A percentile compares a stretch with the other conserved stretches of the same genome.
These are phyloP conservation scores for Flaveria trinervia DNA, from an alignment of 129 eudicot genomes.

Conservation along the genomic window DNA sequence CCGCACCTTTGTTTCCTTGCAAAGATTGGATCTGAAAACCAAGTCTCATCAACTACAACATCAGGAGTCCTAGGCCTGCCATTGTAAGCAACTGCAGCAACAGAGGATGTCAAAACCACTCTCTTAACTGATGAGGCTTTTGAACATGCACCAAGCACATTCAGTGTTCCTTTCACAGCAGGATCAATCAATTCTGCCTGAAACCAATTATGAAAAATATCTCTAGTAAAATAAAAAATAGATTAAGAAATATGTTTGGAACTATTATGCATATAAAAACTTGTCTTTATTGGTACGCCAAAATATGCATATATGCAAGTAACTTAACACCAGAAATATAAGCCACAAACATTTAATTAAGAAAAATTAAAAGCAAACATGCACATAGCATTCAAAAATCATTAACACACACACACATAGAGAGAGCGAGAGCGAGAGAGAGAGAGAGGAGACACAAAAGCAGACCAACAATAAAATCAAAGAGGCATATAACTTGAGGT, in stretches of 20 bases:
- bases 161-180: slow-evolving; percentile 86
- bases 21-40: slow-evolving; percentile 59
- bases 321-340: neutral
- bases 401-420: neutral
- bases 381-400: neutral
- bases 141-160: slow-evolving; percentile 73
- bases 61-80: slow-evolving; percentile 61
- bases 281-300: neutral
- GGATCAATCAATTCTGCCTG: slow-evolving; percentile 84
- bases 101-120: slow-evolving; percentile 79
- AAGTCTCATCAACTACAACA: slow-evolving; percentile 71
- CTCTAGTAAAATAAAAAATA: neutral
- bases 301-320: no score
- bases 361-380: neutral
- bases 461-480: no score
- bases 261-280: neutral
- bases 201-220: slow-evolving; percentile 6
- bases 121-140: slow-evolving; percentile 61
- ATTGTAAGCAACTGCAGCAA: slow-evolving; percentile 61
- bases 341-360: neutral
- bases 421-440: no score
- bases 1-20: slow-evolving; percentile 59
- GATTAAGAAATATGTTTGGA: neutral
- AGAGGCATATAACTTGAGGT: no score
- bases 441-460: no score